Conservation (phyloP, 768 basidiomycete species). For the Multifurca ochricompacta region DNA sequence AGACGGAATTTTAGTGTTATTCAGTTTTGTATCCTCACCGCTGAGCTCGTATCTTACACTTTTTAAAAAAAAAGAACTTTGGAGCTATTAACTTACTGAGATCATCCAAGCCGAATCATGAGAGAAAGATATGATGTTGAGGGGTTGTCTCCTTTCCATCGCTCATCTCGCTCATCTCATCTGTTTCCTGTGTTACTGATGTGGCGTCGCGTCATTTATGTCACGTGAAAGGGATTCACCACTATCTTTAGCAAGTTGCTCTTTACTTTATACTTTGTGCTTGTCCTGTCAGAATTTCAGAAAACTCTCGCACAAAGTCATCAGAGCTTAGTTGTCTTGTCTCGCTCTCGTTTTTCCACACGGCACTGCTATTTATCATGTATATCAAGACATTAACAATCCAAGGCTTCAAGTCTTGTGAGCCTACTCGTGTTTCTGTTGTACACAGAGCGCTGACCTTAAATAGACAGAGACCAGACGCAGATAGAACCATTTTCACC, state of each 20-base stretch:
- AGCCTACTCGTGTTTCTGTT: conserved; percentile 24
- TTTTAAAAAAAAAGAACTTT: too few relatives aligned
- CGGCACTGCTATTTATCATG: conserved; percentile 33
- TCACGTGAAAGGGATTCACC: not conserved
- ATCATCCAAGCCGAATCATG: too few relatives aligned
- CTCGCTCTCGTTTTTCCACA: not conserved
- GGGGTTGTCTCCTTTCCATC: too few relatives aligned
- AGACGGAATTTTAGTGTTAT: too few relatives aligned
- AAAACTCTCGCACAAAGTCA: too few relatives aligned
- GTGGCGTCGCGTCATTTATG: conserved; percentile 11
- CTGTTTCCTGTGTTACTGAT: too few relatives aligned
- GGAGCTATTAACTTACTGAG: too few relatives aligned
- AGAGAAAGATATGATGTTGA: too few relatives aligned
- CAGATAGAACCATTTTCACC: conserved; percentile 94
- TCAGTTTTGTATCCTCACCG: too few relatives aligned
- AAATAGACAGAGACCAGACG: conserved; percentile 73
- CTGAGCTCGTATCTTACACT: too few relatives aligned
- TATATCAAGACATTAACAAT: conserved; percentile 86
- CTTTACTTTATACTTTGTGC: not conserved
- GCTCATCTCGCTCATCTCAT: too few relatives aligned
- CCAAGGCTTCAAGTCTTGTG: conserved; percentile 98
- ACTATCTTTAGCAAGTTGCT: not conserved
- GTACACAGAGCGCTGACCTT: not conserved
- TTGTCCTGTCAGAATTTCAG: not conserved
- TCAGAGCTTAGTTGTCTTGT: too few relatives aligned